Evolutionary conservation across 179 eudicot species (phyloP).

Genomic region (Spinacia oleracea): DNA sequence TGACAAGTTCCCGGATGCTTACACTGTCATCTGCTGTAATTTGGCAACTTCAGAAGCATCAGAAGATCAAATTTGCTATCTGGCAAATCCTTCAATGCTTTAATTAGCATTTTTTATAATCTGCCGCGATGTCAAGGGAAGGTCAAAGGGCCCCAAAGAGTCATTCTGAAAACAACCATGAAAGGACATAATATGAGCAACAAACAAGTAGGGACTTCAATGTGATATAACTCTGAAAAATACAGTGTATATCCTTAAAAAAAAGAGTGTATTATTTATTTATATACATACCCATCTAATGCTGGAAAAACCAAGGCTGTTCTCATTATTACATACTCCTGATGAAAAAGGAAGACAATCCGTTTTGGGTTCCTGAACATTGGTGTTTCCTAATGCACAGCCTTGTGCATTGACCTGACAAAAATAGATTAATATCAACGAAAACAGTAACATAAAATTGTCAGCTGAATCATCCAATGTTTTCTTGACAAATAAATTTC

Average conservation of each 20-base stretch:
- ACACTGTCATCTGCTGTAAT: constrained; percentile 33
- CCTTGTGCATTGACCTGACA: constrained; percentile 21
- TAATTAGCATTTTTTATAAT: constrained; percentile 33
- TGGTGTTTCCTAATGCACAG: constrained; percentile 4
- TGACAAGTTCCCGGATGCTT: constrained; percentile 32
- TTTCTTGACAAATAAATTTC: not conserved
- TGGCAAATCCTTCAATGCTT: constrained; percentile 31
- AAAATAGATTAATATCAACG: not conserved
- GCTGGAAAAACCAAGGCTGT: constrained; percentile 53
- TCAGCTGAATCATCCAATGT: not conserved
- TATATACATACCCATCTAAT: constrained; percentile 39
- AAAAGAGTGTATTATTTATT: not conserved
- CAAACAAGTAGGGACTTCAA: not conserved
- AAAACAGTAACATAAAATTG: not conserved
- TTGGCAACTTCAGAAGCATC: constrained; percentile 17
- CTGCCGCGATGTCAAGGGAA: constrained; percentile 31
- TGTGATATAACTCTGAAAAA: not conserved
- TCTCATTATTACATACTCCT: constrained; percentile 40
- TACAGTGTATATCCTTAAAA: not conserved
- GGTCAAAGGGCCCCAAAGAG: constrained; percentile 50
- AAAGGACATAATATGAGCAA: not conserved
- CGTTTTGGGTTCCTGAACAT: constrained; percentile 40
- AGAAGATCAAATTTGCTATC: constrained; percentile 22
- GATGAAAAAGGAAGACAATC: constrained; percentile 29
- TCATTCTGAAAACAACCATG: constrained; percentile 37